Base-by-base conservation (phyloP, 192 early-diverging fungal species). In the Coemansia sp. region DNA sequence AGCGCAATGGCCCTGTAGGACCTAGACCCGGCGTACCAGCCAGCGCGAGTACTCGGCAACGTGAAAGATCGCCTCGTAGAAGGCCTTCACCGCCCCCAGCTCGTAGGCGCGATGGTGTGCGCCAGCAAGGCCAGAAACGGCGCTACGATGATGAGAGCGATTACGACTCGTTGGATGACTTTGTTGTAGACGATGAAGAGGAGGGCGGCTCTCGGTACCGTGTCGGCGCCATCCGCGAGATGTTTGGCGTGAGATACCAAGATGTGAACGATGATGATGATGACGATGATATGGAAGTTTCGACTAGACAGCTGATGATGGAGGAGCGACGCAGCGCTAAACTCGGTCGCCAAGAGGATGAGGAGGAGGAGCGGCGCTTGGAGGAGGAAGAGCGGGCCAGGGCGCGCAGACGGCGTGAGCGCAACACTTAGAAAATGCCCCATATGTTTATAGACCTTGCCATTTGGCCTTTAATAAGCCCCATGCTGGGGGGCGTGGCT, bases 111-210 rank as follows among this genome's bases (percentile, higher is more conserved):
- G 34, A 41, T 28, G 26, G 16, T 4, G n/a, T 33, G 14, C 53
- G 31, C 37, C 18, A 18, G 0, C 33, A 34, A 14, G 20, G 35
- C 6, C 21, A 60, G 33, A 37, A 34, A 9, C 59, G 38, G 6
- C 37, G 58, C 9, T 33, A 73, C 14, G 61, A 69, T 8, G 74
- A 73, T 21, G 70, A 70, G 38, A 75, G 72, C 65, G 79, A 74
- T 36, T 73, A 77, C 9, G 75, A 82, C 56, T 82, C 79, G 16
- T 21, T 82, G 71, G 79, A 82, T 31, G 79, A 82, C 59, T 82
- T 82, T 77, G 47, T 82, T 20, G 79, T 82, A 1, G 79, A 82
- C 13, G 79, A 82, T 28, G 79, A 82, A 6, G 79, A 76, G 3
- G 75, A 77, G 13, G 73, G 53, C 11, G 56, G 52, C 9, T 68